These are phyloP conservation scores for Rhodotorula sp. DNA, from an alignment of 1,284 basidiomycete genomes.

Conservation along the genomic window DNA sequence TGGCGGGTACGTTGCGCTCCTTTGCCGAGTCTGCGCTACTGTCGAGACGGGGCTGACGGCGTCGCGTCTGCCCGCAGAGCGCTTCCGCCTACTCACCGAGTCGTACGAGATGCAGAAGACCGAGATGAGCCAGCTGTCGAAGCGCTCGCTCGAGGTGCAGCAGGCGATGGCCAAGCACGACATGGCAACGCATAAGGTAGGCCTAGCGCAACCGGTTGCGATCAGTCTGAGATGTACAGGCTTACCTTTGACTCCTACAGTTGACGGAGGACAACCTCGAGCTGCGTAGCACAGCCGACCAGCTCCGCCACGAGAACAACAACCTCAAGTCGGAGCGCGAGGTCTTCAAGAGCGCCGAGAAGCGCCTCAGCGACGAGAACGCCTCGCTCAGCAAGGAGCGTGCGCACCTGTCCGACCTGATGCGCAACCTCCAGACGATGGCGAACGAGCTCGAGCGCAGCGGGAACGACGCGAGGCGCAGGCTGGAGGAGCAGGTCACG, in stretches of 20 bases:
- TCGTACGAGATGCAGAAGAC: conserved; percentile 50
- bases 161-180: conserved; percentile 49
- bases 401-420: conserved; percentile 77
- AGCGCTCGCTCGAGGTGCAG: conserved; percentile 49
- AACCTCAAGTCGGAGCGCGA: conserved; percentile 87
- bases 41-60: conserved; percentile 39
- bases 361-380: conserved; percentile 80
- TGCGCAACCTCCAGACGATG: conserved; percentile 85
- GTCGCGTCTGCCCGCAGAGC: conserved; percentile 49
- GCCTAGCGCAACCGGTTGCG: conserved; percentile 47
- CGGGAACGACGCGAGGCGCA: conserved; percentile 72
- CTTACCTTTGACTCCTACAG: conserved; percentile 50
- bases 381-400: conserved; percentile 74
- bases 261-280: conserved; percentile 65
- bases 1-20: conserved; percentile 52
- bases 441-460: conserved; percentile 81
- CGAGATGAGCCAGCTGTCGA: conserved; percentile 48
- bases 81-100: conserved; percentile 50
- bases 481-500: conserved; percentile 76
- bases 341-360: conserved; percentile 82
- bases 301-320: conserved; percentile 76
- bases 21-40: conserved; percentile 42
- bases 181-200: conserved; percentile 52
- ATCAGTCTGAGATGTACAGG: conserved; percentile 51
- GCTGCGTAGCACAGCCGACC: conserved; percentile 64